Base-by-base conservation (phyloP, 805 yeast genomes). In the Teunomyces barrocoloradensis region DNA sequence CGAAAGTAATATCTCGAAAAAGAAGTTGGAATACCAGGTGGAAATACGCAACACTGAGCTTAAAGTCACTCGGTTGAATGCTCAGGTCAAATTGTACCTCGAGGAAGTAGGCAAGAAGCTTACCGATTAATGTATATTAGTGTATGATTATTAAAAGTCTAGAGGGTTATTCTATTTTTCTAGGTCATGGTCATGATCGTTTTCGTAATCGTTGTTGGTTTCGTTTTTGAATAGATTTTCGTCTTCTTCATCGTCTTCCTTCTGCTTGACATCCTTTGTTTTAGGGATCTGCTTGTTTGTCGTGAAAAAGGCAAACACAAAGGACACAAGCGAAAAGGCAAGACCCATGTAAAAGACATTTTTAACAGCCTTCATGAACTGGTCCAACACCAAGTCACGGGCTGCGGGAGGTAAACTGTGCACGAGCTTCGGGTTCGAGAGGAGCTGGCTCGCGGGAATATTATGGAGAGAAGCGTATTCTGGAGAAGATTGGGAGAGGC, bases 11-110 rank as follows among this genome's bases (percentile, higher is more conserved):
- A 74, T 65, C 45, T 55, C 54, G 61, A 72, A 55, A 54, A 61
- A 40, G 57, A 65, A 71, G 50, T 63, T 63, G 34, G 77, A 74
- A 12, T 78, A 76, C 50, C 81, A 81, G 43, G 58, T 57, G 21
- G 89, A 85, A 54, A 71, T 77, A 42, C 73, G 77, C 50, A 77
- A 72, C 32, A 72, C 83, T 6, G 79, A 78, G 47, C 60, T 71
- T 43, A 86, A 82, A 55, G 69, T 82, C 46, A 75, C 80, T 18
- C 69, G 75, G 49, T 69, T 85, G 47, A 79, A 79, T 48, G 69
- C 80, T 7, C 85, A 81, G 53, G 70, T 85, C 36, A 70, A 70
- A 49, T 62, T 73, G 46, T 85, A 85, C 54, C 56, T 81, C 44
- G 63, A 64, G 35, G 84, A 80, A 48, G 76, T 82, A 72, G 69